Evolutionary conservation across 2,329 filamentous ascomycete species (phyloP).

Genomic region (Stachybotrys chartarum): DNA sequence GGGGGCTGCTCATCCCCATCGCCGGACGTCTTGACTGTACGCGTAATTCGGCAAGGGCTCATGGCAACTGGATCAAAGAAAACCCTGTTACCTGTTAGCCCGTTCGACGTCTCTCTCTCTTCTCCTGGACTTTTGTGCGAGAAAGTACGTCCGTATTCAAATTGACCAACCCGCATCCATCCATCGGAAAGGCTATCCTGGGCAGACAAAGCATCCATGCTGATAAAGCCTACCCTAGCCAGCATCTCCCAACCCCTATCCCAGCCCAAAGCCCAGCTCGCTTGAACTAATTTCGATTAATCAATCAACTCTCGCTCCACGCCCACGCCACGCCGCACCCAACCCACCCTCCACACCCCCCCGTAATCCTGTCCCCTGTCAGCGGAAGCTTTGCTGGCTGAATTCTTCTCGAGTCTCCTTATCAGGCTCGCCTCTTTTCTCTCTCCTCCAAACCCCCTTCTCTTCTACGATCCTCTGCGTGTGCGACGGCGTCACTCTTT

Average conservation of each 20-base stretch:
- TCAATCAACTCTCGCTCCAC: background rate
- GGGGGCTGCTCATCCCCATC: background rate
- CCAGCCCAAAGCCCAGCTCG: background rate
- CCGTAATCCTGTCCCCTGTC: conserved; percentile 5
- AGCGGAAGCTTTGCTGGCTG: background rate
- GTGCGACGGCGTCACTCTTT: conserved; percentile 19
- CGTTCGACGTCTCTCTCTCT: background rate
- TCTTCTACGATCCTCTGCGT: conserved; percentile 1
- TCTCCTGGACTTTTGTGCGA: too few species aligned
- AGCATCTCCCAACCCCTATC: background rate
- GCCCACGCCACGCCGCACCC: background rate
- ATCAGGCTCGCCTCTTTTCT: conserved; percentile 5
- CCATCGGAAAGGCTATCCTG: too few species aligned
- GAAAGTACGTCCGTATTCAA: too few species aligned
- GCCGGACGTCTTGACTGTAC: background rate
- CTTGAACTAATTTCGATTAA: background rate
- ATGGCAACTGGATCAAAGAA: background rate
- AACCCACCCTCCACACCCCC: conserved; percentile 4
- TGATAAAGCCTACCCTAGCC: background rate
- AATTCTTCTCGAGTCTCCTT: conserved; percentile 2
- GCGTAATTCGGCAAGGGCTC: background rate
- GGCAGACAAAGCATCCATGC: background rate
- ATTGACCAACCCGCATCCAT: too few species aligned
- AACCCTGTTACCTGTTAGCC: background rate
- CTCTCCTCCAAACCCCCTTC: background rate